Evolutionary conservation across 2,329 filamentous ascomycete species (phyloP).

Genomic region (Aspergillus sp.): DNA sequence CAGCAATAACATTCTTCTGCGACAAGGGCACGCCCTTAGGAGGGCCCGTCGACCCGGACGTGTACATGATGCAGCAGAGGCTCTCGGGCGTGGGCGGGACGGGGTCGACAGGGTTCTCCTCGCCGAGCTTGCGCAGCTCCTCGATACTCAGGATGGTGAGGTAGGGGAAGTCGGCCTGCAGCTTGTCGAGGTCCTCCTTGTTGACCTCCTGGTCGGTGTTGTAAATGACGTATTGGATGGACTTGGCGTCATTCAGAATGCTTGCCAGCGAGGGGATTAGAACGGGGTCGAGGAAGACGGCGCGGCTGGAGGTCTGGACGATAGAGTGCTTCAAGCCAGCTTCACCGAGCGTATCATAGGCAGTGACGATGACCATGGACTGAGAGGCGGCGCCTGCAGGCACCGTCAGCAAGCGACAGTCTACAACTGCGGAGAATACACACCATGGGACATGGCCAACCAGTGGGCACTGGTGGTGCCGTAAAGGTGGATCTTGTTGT

Average conservation of each 20-base stretch:
- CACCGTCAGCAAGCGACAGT: constrained; percentile 2
- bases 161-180: constrained; percentile 45
- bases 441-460: constrained; percentile 70
- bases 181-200: constrained; percentile 44
- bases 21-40: constrained; percentile 83
- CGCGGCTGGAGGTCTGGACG: constrained; percentile 65
- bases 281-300: constrained; percentile 80
- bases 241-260: constrained; percentile 47
- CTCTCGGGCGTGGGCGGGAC: constrained; percentile 65
- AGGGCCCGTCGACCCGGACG: constrained; percentile 78
- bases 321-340: constrained; percentile 79
- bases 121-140: constrained; percentile 44
- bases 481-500: constrained; percentile 69
- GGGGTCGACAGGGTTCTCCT: constrained; percentile 61
- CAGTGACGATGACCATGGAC: constrained; percentile 83
- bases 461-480: constrained; percentile 77
- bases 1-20: constrained; percentile 70
- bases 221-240: constrained; percentile 50
- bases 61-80: constrained; percentile 72
- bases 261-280: constrained; percentile 54
- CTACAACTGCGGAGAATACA: constrained; percentile 2
- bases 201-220: constrained; percentile 46
- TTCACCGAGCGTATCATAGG: constrained; percentile 85
- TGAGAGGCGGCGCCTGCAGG: constrained; percentile 59
- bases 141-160: constrained; percentile 48